Evolutionary conservation across 345 rosid genomes (phyloP).

Genomic region (Eucalyptus cloeziana): DNA sequence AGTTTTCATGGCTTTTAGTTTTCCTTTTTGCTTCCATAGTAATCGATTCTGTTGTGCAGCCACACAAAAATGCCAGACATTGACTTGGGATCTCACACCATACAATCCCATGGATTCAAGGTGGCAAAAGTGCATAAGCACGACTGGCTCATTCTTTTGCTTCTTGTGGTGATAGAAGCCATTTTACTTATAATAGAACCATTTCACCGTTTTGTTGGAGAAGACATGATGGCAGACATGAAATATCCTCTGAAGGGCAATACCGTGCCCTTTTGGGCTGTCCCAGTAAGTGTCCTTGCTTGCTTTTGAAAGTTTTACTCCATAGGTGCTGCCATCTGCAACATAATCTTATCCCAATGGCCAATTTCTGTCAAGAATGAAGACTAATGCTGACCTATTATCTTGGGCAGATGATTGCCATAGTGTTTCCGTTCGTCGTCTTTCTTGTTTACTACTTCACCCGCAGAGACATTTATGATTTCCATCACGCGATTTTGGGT

Average conservation of each 20-base stretch:
- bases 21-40: background rate
- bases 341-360: constrained; percentile 1
- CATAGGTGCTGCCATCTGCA: background rate
- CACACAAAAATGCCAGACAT: constrained; percentile 19
- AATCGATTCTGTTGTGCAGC: background rate
- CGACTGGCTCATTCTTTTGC: constrained; percentile 43
- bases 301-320: background rate
- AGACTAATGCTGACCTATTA: background rate
- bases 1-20: background rate
- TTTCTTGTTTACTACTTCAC: constrained; percentile 21
- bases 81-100: constrained; percentile 23
- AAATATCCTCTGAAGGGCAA: constrained; percentile 41
- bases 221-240: constrained; percentile 49
- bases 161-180: constrained; percentile 29
- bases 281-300: constrained; percentile 20
- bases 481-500: constrained; percentile 59
- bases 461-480: constrained; percentile 48
- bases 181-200: constrained; percentile 38
- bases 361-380: background rate
- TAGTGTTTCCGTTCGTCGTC: constrained; percentile 26
- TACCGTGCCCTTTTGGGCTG: constrained; percentile 57
- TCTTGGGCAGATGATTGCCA: constrained; percentile 15
- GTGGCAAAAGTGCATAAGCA: constrained; percentile 23
- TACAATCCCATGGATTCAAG: constrained; percentile 40
- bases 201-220: constrained; percentile 51